Evolutionary conservation across 495 filamentous ascomycete genomes (phyloP), one percentile per base, ranked within the genome.

Genomic region (Daldinia caldariorum): DNA sequence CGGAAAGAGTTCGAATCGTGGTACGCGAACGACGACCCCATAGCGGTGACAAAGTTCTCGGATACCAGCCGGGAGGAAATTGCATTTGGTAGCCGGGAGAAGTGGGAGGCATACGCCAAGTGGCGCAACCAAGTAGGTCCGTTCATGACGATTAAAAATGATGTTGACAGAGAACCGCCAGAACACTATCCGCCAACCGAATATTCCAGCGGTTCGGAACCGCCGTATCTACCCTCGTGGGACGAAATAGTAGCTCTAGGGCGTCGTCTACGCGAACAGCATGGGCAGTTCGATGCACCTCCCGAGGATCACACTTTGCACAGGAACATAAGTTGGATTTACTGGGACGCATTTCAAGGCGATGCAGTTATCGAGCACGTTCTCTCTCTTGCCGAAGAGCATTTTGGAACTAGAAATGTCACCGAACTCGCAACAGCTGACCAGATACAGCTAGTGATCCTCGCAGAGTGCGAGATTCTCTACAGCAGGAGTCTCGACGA

Each of bases 121-220:
- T 61, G 49, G 50, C 65, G 65, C 12, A 62, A 39, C 6, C 22
- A 63, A 45, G 31, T 57, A 20, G 70, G 73, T 32, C 70, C 70
- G 22, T 66, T 68, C 18, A 68, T 73, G 29, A 63, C 61, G 9
- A 7, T 69, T 16, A 26, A 35, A 38, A 47, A 66, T n/a, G 58
- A 35, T 29, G 34, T 56, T 22, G 37, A 38, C 9, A 14, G 1
- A 20, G 18, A 4, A 20, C 6, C 43, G 18, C 10, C 18, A 6
- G 18, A 35, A 35, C n/a, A 29, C 1, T 20, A 43, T 3, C 2
- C 26, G 26, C 26, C 26, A 26, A 12, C 37, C 26, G 26, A 26
- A 34, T 3, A 18, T 53, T 6, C 13, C 14, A 32, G 29, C 14
- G 12, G 31, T 14, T 8, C 49, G 8, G 54, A 38, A 12, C 5